phyloP scores from a whole-genome alignment of 2,329 filamentous ascomycete genomes.

The Alternaria conjuncta region DNA sequence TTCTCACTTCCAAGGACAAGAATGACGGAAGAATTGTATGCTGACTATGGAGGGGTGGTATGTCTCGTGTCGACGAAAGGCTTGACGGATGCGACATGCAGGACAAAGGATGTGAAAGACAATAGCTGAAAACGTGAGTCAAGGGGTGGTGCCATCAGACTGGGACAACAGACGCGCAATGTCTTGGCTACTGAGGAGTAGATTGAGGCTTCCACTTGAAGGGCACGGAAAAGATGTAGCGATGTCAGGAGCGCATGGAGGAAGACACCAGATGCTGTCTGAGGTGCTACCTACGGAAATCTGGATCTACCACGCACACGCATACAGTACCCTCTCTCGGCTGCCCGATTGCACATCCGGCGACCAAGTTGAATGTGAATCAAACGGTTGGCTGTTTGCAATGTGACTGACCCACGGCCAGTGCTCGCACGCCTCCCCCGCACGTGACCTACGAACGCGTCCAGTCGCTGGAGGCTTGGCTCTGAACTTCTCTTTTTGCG shows the following conservation, averaged over 20 bases:
- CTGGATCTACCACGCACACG: not conserved
- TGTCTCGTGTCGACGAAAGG: not conserved
- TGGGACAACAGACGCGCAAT: not conserved
- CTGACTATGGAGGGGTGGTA: constrained; percentile 9
- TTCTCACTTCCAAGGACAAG: constrained; percentile 8
- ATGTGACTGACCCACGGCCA: not conserved
- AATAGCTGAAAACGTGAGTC: not conserved
- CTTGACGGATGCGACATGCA: constrained; percentile 2
- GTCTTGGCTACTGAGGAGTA: not conserved
- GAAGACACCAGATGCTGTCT: not conserved
- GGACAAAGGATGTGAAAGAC: constrained; percentile 4
- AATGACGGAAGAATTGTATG: constrained; percentile 11
- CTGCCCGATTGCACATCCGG: not conserved
- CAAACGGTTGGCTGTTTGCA: constrained; percentile 1
- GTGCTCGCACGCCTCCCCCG: not conserved
- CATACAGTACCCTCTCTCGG: not conserved
- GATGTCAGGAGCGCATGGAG: not conserved
- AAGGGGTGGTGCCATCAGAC: not conserved
- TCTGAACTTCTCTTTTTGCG: constrained; percentile 38
- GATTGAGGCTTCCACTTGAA: not conserved
- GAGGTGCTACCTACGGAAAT: not conserved
- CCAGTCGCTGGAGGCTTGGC: constrained; percentile 22
- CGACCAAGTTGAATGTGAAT: not conserved
- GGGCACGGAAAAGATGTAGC: not conserved
- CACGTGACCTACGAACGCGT: constrained; percentile 20